Percentiles rank a stretch among this genome's conserved stretches.
phyloP scores from a whole-genome alignment of 306 rosid genomes.

The Dryas alaskensis region DNA sequence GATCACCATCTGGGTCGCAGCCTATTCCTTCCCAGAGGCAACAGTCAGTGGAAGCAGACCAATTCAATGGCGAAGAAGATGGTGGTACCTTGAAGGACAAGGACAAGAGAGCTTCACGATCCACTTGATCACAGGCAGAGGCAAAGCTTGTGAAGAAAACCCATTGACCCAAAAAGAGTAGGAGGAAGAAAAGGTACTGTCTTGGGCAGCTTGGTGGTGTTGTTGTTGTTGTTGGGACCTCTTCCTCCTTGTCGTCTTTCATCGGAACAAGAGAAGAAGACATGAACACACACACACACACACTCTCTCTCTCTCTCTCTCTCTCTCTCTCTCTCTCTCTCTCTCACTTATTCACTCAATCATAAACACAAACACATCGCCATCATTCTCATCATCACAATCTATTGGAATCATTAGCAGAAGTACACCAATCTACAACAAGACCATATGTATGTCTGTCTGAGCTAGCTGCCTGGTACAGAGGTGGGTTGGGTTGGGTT shows the following conservation, averaged over 20 bases:
- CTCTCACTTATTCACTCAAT: not conserved
- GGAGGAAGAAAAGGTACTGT: not conserved
- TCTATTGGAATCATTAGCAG: not conserved
- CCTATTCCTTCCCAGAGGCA: constrained; percentile 74
- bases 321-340: not conserved
- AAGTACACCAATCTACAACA: not conserved
- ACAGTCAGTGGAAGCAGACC: constrained; percentile 66
- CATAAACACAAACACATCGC: not conserved
- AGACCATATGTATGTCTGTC: not conserved
- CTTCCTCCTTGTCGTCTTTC: constrained; percentile 25
- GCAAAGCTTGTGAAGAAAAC: not conserved
- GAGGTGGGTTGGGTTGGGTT: not conserved
- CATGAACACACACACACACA: not conserved
- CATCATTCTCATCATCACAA: not conserved
- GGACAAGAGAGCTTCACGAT: constrained; percentile 47
- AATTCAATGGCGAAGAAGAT: constrained; percentile 41
- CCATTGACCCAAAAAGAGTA: not conserved
- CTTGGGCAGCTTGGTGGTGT: not conserved
- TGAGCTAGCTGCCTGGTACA: not conserved
- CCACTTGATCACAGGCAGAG: constrained; percentile 42
- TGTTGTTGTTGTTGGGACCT: not conserved
- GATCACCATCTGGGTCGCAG: constrained; percentile 36
- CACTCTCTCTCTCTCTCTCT: not conserved
- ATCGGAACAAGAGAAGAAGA: constrained; percentile 14
- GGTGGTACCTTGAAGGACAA: constrained; percentile 35